Evolutionary conservation across 768 basidiomycete genomes (phyloP), one percentile per base, ranked within the genome.

Genomic region (Kwoniella sp.): DNA sequence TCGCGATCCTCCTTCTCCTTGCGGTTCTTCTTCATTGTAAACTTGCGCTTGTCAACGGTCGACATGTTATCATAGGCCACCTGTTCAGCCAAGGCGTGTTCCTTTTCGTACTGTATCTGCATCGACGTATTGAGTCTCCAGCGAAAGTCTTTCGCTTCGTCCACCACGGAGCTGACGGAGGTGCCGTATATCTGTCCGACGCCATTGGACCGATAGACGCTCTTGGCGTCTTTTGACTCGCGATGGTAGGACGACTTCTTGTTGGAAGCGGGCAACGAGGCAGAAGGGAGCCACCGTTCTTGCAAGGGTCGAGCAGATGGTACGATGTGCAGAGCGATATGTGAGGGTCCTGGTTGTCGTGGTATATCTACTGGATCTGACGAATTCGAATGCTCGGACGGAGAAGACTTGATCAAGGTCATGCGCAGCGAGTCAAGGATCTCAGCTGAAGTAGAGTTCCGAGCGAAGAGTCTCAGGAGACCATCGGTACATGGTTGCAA

Each of bases 11-110:
- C 61, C 29, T 79, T 75, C 67, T 81, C 79, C 48, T 80, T 77
- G 53, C 73, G 75, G 47, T 79, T 73, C 45, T 80, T 83, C 78
- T 87, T 87, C 73, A 85, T 87, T 23, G 62, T 63, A 78, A 85
- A 87, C 78, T 82, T 85, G 55, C 68, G 31, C 41, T 63, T 61
- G 13, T 61, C 63, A 22, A 25, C 28, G 0, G 34, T 55, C 5
- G 50, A 25, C 56, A 65, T 54, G 2, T 47, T 15, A 48, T 52
- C 63, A 34, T 58, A 58, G 5, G 22, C 37, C n/a, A 29, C 48
- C 29, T 20, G 4, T 45, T 59, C 65, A 20, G 28, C 25, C 4
- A 38, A 11, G 22, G 37, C 37, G 15, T 57, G 31, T 51, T 28
- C 52, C 23, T 53, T 13, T 20, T 61, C 55, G 13, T 47, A 23